A percentile compares a stretch with the other conserved stretches of the same genome.
Evolutionary conservation across 805 yeast genomes (phyloP).

Genomic region (Wickerhamomyces bisporus): DNA sequence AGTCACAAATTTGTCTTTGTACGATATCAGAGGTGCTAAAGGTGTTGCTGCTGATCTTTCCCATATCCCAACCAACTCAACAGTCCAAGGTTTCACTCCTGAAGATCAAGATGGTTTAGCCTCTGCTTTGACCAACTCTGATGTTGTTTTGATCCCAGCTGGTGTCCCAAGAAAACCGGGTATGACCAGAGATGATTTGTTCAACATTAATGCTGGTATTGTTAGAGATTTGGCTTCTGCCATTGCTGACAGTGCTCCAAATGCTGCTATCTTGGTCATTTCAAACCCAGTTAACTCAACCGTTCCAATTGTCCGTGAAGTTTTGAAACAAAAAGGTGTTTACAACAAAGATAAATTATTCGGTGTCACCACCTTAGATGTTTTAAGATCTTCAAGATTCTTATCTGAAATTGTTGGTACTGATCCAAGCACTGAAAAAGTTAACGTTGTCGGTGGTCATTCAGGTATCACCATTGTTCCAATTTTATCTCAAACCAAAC

Average conservation of each 20-base stretch:
- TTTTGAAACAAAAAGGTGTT: conserved; percentile 75
- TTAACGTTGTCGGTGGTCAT: conserved; percentile 95
- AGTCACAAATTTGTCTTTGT: conserved; percentile 80
- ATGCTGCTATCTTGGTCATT: conserved; percentile 76
- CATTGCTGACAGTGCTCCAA: conserved; percentile 75
- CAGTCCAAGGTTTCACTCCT: conserved; percentile 83
- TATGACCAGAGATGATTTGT: conserved; percentile 96
- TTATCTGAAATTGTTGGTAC: conserved; percentile 55
- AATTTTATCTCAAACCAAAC: conserved; percentile 77
- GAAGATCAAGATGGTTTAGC: conserved; percentile 69
- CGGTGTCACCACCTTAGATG: conserved; percentile 95
- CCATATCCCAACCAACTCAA: conserved; percentile 89
- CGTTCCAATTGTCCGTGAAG: conserved; percentile 94
- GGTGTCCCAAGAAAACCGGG: conserved; percentile 99
- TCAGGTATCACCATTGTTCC: conserved; percentile 96
- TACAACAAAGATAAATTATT: conserved; percentile 89
- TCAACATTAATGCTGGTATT: conserved; percentile 93
- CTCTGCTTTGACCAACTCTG: conserved; percentile 65
- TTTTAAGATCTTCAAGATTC: conserved; percentile 88
- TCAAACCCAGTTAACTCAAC: conserved; percentile 98
- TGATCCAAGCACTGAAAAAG: conserved; percentile 74
- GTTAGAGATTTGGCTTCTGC: conserved; percentile 90
- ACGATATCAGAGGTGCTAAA: conserved; percentile 87
- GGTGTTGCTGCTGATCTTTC: conserved; percentile 97
- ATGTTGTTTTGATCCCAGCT: conserved; percentile 89